Conservation (phyloP, 768 basidiomycete genomes). For the Rickenella mellea region DNA sequence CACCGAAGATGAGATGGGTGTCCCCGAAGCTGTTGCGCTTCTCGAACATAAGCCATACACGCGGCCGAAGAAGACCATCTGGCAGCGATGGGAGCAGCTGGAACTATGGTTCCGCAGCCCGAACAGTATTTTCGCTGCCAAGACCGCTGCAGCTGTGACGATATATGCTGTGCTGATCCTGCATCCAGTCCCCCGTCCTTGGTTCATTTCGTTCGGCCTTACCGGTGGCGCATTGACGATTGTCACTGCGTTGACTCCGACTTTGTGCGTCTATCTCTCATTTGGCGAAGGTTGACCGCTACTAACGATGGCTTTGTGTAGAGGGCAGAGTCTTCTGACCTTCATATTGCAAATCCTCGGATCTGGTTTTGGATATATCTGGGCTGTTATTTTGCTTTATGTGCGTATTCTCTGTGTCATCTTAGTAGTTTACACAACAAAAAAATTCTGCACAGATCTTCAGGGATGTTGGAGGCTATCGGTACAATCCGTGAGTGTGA, state of each 20-base stretch:
- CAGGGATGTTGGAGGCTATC: constrained; percentile 18
- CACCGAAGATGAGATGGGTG: constrained; percentile 6
- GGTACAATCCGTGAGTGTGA: constrained; percentile 15
- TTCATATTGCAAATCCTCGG: constrained; percentile 20
- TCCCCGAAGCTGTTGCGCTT: constrained; percentile 18
- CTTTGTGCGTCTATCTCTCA: constrained; percentile 7
- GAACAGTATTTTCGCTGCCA: constrained; percentile 15
- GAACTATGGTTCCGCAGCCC: constrained; percentile 8
- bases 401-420: constrained; percentile 3
- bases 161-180: constrained; percentile 19
- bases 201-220: constrained; percentile 14
- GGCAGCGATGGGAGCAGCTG: constrained; percentile 8
- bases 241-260: constrained; percentile 19
- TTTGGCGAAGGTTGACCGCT: neutral
- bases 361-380: constrained; percentile 13
- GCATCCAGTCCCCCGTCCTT: constrained; percentile 12
- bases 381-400: constrained; percentile 10
- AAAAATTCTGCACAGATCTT: constrained; percentile 14
- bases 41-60: constrained; percentile 12
- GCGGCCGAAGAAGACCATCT: constrained; percentile 3
- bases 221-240: constrained; percentile 19
- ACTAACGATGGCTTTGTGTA: neutral
- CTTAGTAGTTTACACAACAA: neutral
- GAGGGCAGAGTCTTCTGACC: constrained; percentile 17
- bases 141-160: constrained; percentile 13